phyloP scores from a whole-genome alignment of 352 stramenopile genomes.

The Globisporangium paddicum region DNA sequence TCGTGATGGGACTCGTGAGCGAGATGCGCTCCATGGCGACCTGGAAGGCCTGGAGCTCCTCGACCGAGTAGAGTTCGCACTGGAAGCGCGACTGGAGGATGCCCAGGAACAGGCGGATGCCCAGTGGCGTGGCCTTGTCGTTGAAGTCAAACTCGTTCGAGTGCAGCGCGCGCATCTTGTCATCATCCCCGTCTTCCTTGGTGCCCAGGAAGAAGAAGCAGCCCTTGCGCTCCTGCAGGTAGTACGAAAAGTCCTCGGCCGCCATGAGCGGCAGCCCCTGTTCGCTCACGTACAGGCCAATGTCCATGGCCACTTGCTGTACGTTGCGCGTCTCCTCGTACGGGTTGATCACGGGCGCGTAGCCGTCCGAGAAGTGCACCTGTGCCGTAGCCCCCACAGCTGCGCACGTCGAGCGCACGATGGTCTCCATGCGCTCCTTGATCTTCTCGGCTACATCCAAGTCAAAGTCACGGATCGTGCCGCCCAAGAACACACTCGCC shows the following conservation, averaged over 20 bases:
- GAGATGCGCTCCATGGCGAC: constrained; percentile 72
- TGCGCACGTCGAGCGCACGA: constrained; percentile 83
- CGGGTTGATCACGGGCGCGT: constrained; percentile 74
- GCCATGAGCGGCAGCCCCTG: constrained; percentile 89
- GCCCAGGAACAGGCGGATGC: constrained; percentile 75
- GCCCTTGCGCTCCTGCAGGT: constrained; percentile 71
- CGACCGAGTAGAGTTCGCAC: constrained; percentile 55
- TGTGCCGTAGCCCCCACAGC: constrained; percentile 69
- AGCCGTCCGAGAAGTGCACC: constrained; percentile 66
- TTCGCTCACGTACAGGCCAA: constrained; percentile 71
- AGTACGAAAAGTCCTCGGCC: constrained; percentile 94
- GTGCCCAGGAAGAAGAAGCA: constrained; percentile 86
- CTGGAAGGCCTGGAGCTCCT: constrained; percentile 76
- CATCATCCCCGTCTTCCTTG: constrained; percentile 54
- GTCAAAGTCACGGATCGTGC: constrained; percentile 93
- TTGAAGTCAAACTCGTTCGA: constrained; percentile 85
- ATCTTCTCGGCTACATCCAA: constrained; percentile 80
- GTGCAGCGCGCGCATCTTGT: constrained; percentile 61
- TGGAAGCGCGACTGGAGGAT: constrained; percentile 66
- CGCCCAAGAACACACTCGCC: constrained; percentile 67
- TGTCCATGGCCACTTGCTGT: constrained; percentile 68
- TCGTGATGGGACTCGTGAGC: constrained; percentile 26
- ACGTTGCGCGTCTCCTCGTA: constrained; percentile 76
- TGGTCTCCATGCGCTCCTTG: constrained; percentile 74
- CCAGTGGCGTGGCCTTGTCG: constrained; percentile 76